These are phyloP conservation scores for Wickerhamiella qilinensis DNA, from an alignment of 805 yeast genomes.

Conservation along the genomic window DNA sequence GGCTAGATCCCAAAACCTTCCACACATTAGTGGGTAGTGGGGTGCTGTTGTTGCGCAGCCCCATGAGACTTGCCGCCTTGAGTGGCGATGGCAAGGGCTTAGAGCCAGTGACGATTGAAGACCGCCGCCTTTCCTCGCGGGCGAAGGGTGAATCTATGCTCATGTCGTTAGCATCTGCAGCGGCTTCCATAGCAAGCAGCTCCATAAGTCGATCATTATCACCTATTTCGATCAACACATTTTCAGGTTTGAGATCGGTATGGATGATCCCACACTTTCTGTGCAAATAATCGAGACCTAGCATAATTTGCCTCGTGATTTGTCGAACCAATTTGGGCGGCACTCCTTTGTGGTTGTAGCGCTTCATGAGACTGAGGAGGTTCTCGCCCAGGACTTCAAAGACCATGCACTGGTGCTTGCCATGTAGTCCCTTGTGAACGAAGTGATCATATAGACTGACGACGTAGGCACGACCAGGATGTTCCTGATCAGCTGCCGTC, in stretches of 20 bases:
- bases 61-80: neutral
- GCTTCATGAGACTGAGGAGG: slow-evolving; percentile 62
- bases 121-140: neutral
- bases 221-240: slow-evolving; percentile 63
- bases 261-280: slow-evolving; percentile 60
- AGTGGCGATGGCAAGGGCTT: slow-evolving; percentile 74
- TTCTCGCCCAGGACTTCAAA: slow-evolving; percentile 96
- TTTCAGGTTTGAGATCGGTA: slow-evolving; percentile 61
- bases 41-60: neutral
- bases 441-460: slow-evolving; percentile 72
- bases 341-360: slow-evolving; percentile 65
- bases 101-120: slow-evolving; percentile 64
- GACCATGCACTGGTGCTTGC: slow-evolving; percentile 89
- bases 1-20: too few species aligned
- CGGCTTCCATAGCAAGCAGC: slow-evolving; percentile 18
- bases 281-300: slow-evolving; percentile 58
- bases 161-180: neutral
- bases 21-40: neutral
- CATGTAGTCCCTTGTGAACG: slow-evolving; percentile 78
- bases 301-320: slow-evolving; percentile 59
- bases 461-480: slow-evolving; percentile 70
- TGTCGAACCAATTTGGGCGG: slow-evolving; percentile 65
- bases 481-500: slow-evolving; percentile 45
- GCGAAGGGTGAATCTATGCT: neutral
- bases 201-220: slow-evolving; percentile 66